Percentiles rank a stretch among this genome's conserved stretches.
These are phyloP conservation scores for Violaceomyces palustris DNA, from an alignment of 1,284 basidiomycete species.

Conservation along the genomic window DNA sequence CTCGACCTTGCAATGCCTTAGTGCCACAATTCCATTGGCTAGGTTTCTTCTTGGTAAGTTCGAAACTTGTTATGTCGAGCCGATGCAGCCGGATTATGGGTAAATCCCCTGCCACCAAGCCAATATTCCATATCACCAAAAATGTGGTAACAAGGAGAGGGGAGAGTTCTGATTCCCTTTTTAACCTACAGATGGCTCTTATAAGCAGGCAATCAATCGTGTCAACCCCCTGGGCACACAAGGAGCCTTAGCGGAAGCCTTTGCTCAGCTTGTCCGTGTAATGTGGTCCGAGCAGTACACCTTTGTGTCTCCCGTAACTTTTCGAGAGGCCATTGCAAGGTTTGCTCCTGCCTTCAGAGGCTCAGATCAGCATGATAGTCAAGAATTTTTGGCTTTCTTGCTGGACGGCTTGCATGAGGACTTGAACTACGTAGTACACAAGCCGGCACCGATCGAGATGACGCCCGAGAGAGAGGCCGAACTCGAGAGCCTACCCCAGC, in stretches of 20 bases:
- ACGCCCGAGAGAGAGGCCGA: constrained; percentile 41
- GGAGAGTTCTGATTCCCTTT: background rate
- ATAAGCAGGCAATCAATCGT: constrained; percentile 81
- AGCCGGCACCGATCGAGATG: constrained; percentile 42
- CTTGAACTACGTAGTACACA: constrained; percentile 33
- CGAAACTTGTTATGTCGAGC: no score
- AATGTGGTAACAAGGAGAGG: no score
- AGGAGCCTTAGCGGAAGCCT: constrained; percentile 75
- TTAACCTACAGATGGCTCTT: constrained; percentile 60
- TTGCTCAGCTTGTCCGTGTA: constrained; percentile 74
- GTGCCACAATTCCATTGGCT: constrained; percentile 46
- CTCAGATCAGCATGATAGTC: constrained; percentile 45
- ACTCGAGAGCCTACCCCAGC: constrained; percentile 69
- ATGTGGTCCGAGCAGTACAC: constrained; percentile 84
- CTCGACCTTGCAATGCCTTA: constrained; percentile 50
- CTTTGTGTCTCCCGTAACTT: constrained; percentile 76
- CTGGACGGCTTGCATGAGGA: constrained; percentile 38
- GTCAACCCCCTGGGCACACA: constrained; percentile 83
- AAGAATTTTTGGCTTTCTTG: constrained; percentile 39
- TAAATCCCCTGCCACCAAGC: no score
- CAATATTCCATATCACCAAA: no score
- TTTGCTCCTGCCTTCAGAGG: constrained; percentile 46
- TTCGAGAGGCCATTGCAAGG: constrained; percentile 65
- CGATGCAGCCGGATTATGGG: no score
- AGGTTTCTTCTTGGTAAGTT: constrained; percentile 33